These are phyloP conservation scores for Fraxinus baroniana DNA, from an alignment of 305 asterid genomes.

Conservation along the genomic window DNA sequence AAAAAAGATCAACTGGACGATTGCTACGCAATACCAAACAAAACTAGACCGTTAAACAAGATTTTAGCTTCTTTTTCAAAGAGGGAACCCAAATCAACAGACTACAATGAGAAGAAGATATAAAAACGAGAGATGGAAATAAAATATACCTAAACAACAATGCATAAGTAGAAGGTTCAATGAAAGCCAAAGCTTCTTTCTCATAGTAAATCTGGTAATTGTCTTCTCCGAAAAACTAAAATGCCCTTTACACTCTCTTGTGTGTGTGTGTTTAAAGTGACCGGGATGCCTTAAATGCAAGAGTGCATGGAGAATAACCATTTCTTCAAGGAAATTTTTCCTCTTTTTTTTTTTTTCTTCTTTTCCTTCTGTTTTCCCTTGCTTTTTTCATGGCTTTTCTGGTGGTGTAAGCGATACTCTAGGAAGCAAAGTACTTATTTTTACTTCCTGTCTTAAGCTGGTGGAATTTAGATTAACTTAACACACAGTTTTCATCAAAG, in stretches of 20 bases:
- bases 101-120: neutral
- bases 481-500: neutral
- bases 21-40: neutral
- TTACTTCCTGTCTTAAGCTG: neutral
- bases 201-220: constrained; percentile 22
- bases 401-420: constrained; percentile 15
- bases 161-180: constrained; percentile 25
- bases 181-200: constrained; percentile 22
- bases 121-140: neutral
- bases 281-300: constrained; percentile 17
- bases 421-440: constrained; percentile 26
- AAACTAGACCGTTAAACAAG: no score
- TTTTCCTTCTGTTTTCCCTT: constrained; percentile 10
- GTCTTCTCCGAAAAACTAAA: neutral
- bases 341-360: neutral
- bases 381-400: constrained; percentile 1
- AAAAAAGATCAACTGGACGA: neutral
- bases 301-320: constrained; percentile 27
- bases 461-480: neutral
- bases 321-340: constrained; percentile 40
- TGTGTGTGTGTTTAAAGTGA: neutral
- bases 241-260: neutral
- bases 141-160: neutral
- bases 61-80: neutral
- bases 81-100: neutral